Percentiles rank a stretch among this genome's conserved stretches.
These are phyloP conservation scores for Xanthoceras sorbifolium DNA, from an alignment of 345 rosid species.

Conservation along the genomic window DNA sequence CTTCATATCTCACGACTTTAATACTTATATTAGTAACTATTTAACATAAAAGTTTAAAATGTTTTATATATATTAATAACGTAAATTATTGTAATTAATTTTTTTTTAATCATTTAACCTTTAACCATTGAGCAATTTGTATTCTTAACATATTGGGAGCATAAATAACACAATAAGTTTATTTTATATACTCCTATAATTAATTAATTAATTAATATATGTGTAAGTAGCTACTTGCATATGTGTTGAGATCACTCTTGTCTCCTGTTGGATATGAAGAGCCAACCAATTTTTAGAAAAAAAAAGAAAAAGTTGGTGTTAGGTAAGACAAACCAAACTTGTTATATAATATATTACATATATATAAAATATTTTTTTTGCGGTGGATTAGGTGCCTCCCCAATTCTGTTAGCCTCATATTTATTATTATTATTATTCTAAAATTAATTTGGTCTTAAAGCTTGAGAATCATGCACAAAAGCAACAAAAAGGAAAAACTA, in stretches of 20 bases:
- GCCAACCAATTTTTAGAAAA: conserved; percentile 7
- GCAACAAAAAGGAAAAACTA: no score
- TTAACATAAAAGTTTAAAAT: no score
- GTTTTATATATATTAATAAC: no score
- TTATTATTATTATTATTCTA: not conserved
- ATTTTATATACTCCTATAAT: not conserved
- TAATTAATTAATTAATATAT: not conserved
- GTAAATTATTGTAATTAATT: no score
- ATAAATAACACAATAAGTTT: not conserved
- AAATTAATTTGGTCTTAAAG: not conserved
- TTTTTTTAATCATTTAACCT: no score
- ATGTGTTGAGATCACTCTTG: conserved; percentile 23
- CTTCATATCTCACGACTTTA: no score
- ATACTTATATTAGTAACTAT: no score
- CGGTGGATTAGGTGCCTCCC: not conserved
- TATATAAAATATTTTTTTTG: no score
- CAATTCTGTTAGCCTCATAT: not conserved
- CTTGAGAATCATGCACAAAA: no score
- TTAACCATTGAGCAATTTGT: no score
- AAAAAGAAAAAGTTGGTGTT: not conserved
- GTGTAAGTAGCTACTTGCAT: conserved; percentile 10
- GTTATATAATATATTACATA: conserved; percentile 6
- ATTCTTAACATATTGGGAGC: no score
- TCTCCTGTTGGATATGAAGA: conserved; percentile 26
- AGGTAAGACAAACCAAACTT: conserved; percentile 21